A percentile compares a stretch with the other conserved stretches of the same genome.
phyloP scores from a whole-genome alignment of 2,329 filamentous ascomycete species.

The Claviceps spartinae region DNA sequence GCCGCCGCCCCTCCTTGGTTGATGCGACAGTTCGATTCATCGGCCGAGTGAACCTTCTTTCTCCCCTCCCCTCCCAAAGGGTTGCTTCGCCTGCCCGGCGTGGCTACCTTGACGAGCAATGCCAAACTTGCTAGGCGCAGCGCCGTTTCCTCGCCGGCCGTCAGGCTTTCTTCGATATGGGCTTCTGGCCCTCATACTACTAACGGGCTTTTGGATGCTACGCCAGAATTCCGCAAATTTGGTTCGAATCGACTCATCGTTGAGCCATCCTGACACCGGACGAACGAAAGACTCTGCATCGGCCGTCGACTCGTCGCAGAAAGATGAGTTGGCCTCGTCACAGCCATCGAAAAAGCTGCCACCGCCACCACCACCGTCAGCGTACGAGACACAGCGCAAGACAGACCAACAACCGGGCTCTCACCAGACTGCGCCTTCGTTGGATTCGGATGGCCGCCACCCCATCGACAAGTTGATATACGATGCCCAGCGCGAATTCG shows the following conservation, averaged over 20 bases:
- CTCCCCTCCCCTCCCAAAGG: neutral
- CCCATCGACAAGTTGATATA: constrained; percentile 41
- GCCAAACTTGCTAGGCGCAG: constrained; percentile 6
- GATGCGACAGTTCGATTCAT: neutral
- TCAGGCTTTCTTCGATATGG: constrained; percentile 30
- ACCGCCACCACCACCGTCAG: neutral
- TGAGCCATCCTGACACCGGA: neutral
- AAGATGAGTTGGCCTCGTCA: neutral
- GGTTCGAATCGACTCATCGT: neutral
- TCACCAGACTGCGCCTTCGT: neutral
- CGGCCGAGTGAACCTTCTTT: neutral
- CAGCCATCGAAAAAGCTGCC: neutral
- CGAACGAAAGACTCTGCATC: neutral
- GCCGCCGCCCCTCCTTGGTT: neutral
- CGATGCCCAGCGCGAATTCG: constrained; percentile 28
- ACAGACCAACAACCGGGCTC: constrained; percentile 1
- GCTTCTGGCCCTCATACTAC: constrained; percentile 22
- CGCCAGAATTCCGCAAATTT: constrained; percentile 9
- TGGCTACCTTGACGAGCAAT: neutral
- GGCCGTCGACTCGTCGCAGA: neutral
- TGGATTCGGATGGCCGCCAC: constrained; percentile 17
- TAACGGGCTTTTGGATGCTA: constrained; percentile 19
- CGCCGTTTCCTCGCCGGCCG: constrained; percentile 11
- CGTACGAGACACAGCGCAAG: neutral
- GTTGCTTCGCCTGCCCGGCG: neutral